Conservation (phyloP, 1,284 basidiomycete species). For the Taiwanofungus camphoratus region DNA sequence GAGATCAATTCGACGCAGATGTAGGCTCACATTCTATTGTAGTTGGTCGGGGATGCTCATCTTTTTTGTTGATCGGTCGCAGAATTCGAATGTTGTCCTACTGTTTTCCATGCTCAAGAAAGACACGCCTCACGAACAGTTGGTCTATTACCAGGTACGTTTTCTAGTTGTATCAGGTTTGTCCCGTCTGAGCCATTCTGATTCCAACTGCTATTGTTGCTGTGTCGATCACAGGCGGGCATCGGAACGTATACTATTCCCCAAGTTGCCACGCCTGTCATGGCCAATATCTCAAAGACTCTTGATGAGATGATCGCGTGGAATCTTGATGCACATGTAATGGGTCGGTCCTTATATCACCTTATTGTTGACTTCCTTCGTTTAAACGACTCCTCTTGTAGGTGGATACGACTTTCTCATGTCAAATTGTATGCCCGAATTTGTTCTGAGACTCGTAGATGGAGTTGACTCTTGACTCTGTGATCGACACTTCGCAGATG, state of each 20-base stretch:
- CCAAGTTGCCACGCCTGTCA: conserved; percentile 36
- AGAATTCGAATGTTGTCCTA: conserved; percentile 59
- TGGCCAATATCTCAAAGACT: conserved; percentile 34
- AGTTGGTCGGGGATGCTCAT: not conserved
- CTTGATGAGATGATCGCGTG: conserved; percentile 48
- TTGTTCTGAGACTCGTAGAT: no score
- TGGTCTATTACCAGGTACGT: conserved; percentile 60
- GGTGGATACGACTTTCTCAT: conserved; percentile 61
- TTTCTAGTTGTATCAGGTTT: not conserved
- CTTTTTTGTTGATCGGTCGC: conserved; percentile 11
- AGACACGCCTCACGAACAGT: conserved; percentile 42
- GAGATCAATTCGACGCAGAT: conserved; percentile 49
- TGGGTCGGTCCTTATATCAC: conserved; percentile 32
- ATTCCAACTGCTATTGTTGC: not conserved
- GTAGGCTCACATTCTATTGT: conserved; percentile 26
- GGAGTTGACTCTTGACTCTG: no score
- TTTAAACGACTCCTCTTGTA: conserved; percentile 12
- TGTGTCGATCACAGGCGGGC: conserved; percentile 34
- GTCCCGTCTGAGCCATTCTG: not conserved
- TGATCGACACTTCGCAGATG: conserved; percentile 24
- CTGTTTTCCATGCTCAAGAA: conserved; percentile 52
- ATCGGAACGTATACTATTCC: conserved; percentile 51
- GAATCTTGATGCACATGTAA: conserved; percentile 50
- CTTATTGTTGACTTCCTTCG: not conserved
- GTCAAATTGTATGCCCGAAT: conserved; percentile 50